A percentile compares a stretch with the other conserved stretches of the same genome.
These are phyloP conservation scores for Neospora caninum DNA, from an alignment of 169 alveolate species.

Conservation along the genomic window DNA sequence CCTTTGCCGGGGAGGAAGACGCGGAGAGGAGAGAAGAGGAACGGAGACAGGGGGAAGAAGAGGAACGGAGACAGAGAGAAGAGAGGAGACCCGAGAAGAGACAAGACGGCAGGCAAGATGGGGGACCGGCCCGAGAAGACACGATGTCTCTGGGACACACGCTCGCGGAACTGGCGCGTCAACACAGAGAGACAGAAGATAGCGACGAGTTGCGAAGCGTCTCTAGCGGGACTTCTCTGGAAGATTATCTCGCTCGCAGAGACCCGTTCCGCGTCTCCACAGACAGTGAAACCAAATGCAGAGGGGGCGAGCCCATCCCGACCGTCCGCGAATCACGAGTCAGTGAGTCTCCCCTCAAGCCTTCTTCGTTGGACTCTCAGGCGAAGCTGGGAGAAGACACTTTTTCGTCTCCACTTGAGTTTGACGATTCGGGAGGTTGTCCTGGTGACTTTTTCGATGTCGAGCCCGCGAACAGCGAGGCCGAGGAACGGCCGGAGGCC, in stretches of 20 bases:
- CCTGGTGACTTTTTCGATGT: not conserved
- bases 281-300: not conserved
- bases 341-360: not conserved
- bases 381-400: not conserved
- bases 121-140: not conserved
- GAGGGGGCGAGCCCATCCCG: not conserved
- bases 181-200: too few relatives aligned
- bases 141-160: not conserved
- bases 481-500: not conserved
- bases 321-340: too few relatives aligned
- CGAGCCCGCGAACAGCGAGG: not conserved
- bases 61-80: not conserved
- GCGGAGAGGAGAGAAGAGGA: not conserved
- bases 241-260: not conserved
- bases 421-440: not conserved
- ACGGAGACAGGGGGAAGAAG: not conserved
- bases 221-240: not conserved
- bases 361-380: not conserved
- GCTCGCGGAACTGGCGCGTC: too few relatives aligned
- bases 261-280: not conserved
- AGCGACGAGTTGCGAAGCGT: not conserved
- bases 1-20: too few relatives aligned
- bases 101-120: not conserved
- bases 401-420: not conserved
- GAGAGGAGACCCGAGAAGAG: not conserved